These are phyloP conservation scores for Rosa lucieae DNA, from an alignment of 306 rosid species.

Conservation along the genomic window DNA sequence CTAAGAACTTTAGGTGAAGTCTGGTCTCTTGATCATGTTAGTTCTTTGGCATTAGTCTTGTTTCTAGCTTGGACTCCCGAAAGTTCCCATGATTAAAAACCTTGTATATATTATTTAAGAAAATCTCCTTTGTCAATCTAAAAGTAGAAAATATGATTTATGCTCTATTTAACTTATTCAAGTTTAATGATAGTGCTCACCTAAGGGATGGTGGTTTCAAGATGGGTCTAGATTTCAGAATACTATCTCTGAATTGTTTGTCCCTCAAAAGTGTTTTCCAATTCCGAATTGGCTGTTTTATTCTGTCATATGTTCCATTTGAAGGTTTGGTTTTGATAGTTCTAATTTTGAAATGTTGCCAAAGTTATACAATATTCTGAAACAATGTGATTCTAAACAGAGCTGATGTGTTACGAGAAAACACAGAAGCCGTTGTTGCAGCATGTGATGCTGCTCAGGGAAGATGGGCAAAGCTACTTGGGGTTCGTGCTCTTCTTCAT, in stretches of 20 bases:
- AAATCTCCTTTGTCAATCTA: background rate
- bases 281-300: background rate
- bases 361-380: slow-evolving; percentile 49
- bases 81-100: background rate
- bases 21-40: slow-evolving; percentile 22
- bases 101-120: background rate
- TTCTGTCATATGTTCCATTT: background rate
- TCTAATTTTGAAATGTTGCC: slow-evolving; percentile 21
- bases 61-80: background rate
- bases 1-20: slow-evolving; percentile 87
- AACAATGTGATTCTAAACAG: slow-evolving; percentile 71
- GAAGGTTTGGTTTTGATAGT: slow-evolving; percentile 6
- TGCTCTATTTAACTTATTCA: background rate
- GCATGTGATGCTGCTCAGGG: slow-evolving; percentile 99
- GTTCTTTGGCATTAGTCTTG: slow-evolving; percentile 13
- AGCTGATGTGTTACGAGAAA: slow-evolving; percentile 98
- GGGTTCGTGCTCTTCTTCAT: slow-evolving; percentile 94
- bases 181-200: background rate
- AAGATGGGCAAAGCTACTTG: slow-evolving; percentile 99
- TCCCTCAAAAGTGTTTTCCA: background rate
- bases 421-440: slow-evolving; percentile 99
- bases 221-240: background rate
- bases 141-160: background rate
- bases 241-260: background rate
- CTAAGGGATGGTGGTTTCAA: background rate